Percentiles rank a stretch among this genome's conserved stretches.
Conservation (phyloP, 108 stramenopile genomes). For the Chaetoceros tenuissimus region DNA sequence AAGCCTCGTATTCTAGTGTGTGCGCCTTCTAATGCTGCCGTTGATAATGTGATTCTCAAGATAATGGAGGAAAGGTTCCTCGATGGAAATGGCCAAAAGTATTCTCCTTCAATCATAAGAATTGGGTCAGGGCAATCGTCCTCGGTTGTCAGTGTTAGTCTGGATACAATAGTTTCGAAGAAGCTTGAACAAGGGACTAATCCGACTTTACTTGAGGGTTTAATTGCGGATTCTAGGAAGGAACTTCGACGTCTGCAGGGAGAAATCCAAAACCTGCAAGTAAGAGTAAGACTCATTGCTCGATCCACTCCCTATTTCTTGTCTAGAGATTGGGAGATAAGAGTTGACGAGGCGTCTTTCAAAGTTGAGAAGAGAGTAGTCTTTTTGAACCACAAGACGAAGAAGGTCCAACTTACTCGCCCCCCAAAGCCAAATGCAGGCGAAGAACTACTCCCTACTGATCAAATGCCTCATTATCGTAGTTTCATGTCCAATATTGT, state of each 20-base stretch:
- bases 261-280: constrained; percentile 32
- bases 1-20: constrained; percentile 64
- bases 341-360: constrained; percentile 36
- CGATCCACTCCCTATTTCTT: constrained; percentile 32
- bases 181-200: constrained; percentile 23
- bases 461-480: constrained; percentile 76
- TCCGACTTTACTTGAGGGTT: constrained; percentile 16
- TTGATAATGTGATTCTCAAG: constrained; percentile 81
- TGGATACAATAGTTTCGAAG: constrained; percentile 23
- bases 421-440: constrained; percentile 78
- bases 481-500: constrained; percentile 54
- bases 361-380: constrained; percentile 17
- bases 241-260: constrained; percentile 20
- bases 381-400: constrained; percentile 47
- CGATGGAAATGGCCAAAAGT: constrained; percentile 58
- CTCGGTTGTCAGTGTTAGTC: constrained; percentile 15
- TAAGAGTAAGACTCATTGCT: constrained; percentile 32
- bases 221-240: constrained; percentile 14
- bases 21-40: constrained; percentile 86
- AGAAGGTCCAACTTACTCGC: constrained; percentile 2
- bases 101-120: constrained; percentile 60
- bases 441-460: constrained; percentile 43
- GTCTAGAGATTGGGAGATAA: constrained; percentile 48
- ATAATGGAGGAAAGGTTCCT: constrained; percentile 50
- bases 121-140: constrained; percentile 39